Evolutionary conservation across 345 rosid genomes (phyloP).

Genomic region (Gossypium rotundifolium): DNA sequence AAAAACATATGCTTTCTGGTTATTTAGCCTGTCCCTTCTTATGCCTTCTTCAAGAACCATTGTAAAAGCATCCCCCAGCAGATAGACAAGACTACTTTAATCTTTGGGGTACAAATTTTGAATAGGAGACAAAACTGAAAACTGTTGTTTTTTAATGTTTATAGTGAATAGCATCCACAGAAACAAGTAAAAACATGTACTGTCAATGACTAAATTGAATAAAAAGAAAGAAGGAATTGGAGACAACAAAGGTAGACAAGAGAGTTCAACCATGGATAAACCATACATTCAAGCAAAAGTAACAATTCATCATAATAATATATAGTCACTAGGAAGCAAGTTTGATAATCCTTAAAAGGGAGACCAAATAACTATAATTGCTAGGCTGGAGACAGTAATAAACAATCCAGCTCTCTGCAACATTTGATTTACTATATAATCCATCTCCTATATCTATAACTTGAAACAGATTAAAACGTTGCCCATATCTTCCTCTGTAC

Average conservation of each 20-base stretch:
- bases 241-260: neutral
- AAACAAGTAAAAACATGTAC: too few relatives aligned
- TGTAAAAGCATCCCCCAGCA: too few relatives aligned
- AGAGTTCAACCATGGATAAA: neutral
- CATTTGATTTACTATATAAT: slow-evolving; percentile 9
- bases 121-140: neutral
- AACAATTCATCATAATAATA: neutral
- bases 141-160: neutral
- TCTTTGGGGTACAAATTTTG: neutral
- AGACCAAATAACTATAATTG: slow-evolving; percentile 3
- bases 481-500: slow-evolving; percentile 22
- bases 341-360: slow-evolving; percentile 4
- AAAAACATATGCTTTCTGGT: neutral
- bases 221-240: too few relatives aligned
- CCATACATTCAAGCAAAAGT: neutral
- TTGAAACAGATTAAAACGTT: slow-evolving; percentile 21
- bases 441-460: slow-evolving; percentile 4
- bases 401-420: slow-evolving; percentile 14
- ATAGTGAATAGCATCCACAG: slow-evolving; percentile 9
- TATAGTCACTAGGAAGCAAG: neutral
- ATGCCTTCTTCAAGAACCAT: too few relatives aligned
- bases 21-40: too few relatives aligned
- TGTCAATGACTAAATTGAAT: too few relatives aligned
- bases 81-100: too few relatives aligned
- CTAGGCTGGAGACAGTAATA: slow-evolving; percentile 23